Percentiles rank a stretch among this genome's conserved stretches.
phyloP scores from a whole-genome alignment of 257 asterid genomes.

The Parsonsia alboflavescens region DNA sequence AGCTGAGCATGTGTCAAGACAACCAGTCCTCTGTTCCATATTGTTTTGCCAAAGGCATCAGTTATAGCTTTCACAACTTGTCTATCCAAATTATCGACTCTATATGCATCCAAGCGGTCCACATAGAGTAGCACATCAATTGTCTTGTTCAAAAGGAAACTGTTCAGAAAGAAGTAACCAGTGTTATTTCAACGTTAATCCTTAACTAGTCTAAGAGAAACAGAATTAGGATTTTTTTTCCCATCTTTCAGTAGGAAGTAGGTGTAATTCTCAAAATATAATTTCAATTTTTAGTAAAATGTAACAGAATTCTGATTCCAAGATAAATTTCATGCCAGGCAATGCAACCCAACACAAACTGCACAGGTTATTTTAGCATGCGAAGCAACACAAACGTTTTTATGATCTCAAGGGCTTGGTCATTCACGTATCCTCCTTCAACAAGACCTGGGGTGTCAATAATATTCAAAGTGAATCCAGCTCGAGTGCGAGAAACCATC shows the following conservation, averaged over 20 bases:
- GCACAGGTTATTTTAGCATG: neutral
- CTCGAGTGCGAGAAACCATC: conserved; percentile 82
- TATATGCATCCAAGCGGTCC: conserved; percentile 93
- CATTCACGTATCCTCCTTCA: conserved; percentile 90
- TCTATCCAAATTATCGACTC: conserved; percentile 92
- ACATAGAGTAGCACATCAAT: conserved; percentile 92
- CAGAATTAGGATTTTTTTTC: neutral
- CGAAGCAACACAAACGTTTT: conserved; percentile 48
- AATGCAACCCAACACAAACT: neutral
- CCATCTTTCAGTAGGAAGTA: neutral
- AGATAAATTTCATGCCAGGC: neutral
- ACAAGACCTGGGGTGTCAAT: conserved; percentile 96
- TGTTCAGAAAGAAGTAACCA: conserved; percentile 31
- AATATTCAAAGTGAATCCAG: conserved; percentile 83
- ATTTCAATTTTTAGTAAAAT: neutral
- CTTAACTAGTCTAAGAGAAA: neutral
- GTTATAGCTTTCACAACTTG: conserved; percentile 87
- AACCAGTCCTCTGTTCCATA: conserved; percentile 77
- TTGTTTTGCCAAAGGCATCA: conserved; percentile 71
- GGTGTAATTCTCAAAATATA: neutral
- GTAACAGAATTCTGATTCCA: neutral
- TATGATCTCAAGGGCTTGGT: conserved; percentile 72
- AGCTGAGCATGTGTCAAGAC: conserved; percentile 97
- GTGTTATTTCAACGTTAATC: neutral
- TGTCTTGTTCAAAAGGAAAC: conserved; percentile 86